A percentile compares a stretch with the other conserved stretches of the same genome.
Evolutionary conservation across 1,139 yeast genomes (phyloP).

Genomic region (Magnusiomyces tetraspermus): DNA sequence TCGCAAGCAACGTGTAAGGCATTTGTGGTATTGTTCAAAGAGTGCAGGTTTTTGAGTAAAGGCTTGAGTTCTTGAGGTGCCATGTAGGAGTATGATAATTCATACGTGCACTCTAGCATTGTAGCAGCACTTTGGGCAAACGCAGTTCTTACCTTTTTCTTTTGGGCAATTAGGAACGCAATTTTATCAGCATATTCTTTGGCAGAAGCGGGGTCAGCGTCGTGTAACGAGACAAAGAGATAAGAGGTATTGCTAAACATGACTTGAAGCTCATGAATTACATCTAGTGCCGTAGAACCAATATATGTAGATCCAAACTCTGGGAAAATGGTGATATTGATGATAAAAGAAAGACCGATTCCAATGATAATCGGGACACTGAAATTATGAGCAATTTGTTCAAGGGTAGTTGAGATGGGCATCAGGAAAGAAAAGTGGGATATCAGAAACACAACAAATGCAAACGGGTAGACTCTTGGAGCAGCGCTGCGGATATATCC

Average conservation of each 20-base stretch:
- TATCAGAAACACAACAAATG: constrained; percentile 39
- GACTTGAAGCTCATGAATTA: constrained; percentile 36
- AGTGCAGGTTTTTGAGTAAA: constrained; percentile 30
- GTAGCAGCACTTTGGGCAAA: constrained; percentile 34
- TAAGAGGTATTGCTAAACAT: constrained; percentile 34
- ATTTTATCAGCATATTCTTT: constrained; percentile 7
- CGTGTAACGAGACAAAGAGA: constrained; percentile 32
- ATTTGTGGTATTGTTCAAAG: constrained; percentile 32
- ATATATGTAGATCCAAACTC: constrained; percentile 44
- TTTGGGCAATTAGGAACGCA: constrained; percentile 18
- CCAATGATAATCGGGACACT: constrained; percentile 40
- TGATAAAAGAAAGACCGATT: constrained; percentile 36
- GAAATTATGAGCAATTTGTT: constrained; percentile 31
- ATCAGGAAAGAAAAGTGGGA: constrained; percentile 41
- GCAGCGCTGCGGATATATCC: constrained; percentile 43
- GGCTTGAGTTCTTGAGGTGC: constrained; percentile 38
- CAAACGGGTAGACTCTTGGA: constrained; percentile 39
- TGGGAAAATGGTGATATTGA: constrained; percentile 39
- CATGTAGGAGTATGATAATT: constrained; percentile 39
- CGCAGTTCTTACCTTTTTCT: constrained; percentile 27
- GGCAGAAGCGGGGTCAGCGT: constrained; percentile 2
- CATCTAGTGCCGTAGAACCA: constrained; percentile 37
- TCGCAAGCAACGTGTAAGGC: constrained; percentile 44
- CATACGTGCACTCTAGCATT: constrained; percentile 40
- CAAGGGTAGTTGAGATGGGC: constrained; percentile 28